Conservation (phyloP, 148 eudicot genomes). For the Rhododendron griersonianum region DNA sequence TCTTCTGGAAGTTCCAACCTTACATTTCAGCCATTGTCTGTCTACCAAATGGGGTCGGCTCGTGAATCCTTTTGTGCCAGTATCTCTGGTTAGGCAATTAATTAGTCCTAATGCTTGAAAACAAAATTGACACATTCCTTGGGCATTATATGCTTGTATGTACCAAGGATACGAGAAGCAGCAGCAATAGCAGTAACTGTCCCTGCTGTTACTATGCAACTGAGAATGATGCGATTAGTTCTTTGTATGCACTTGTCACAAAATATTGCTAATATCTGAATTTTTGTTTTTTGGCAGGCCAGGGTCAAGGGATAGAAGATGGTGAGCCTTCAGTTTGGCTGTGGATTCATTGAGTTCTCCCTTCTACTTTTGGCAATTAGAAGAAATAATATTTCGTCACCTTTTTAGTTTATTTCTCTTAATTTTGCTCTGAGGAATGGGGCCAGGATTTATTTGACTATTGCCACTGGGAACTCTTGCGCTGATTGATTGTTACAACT, state of each 20-base stretch:
- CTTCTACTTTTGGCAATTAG: slow-evolving; percentile 22
- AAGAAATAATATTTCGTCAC: slow-evolving; percentile 25
- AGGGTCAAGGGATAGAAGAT: slow-evolving; percentile 37
- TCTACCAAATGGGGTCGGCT: not conserved
- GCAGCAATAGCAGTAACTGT: not conserved
- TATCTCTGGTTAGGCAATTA: not conserved
- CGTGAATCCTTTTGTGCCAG: not conserved
- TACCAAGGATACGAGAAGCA: not conserved
- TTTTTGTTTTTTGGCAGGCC: slow-evolving; percentile 33
- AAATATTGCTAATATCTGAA: slow-evolving; percentile 3
- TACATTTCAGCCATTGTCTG: not conserved
- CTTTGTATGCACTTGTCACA: not conserved
- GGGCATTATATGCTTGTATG: not conserved
- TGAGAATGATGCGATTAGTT: not conserved
- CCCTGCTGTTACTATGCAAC: not conserved
- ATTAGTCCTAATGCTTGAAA: not conserved
- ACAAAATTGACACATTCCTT: not conserved
- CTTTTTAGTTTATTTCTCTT: slow-evolving; percentile 11
- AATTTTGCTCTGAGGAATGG: slow-evolving; percentile 14
- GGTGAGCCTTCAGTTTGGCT: slow-evolving; percentile 24
- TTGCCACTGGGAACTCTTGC: slow-evolving; percentile 1
- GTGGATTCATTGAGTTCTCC: slow-evolving; percentile 38
- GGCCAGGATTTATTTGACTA: not conserved
- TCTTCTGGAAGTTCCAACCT: not conserved
- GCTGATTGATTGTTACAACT: slow-evolving; percentile 11